Conservation (phyloP, 2,329 filamentous ascomycete genomes). For the Truncatella angustata region DNA sequence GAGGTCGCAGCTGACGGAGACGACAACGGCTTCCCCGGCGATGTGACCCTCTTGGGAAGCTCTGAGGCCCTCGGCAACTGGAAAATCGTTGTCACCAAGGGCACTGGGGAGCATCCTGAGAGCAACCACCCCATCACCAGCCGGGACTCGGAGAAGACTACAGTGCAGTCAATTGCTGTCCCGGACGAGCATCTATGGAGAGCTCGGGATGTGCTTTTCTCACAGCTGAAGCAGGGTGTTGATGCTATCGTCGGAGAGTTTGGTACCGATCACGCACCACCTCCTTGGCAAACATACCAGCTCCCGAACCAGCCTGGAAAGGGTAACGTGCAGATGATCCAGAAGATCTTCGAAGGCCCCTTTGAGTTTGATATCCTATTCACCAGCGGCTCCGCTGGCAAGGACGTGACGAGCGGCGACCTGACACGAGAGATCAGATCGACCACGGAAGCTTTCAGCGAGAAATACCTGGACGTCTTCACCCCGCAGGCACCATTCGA, state of each 20-base stretch:
- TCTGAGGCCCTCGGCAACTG: slow-evolving; percentile 76
- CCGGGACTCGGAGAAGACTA: slow-evolving; percentile 72
- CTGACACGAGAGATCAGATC: slow-evolving; percentile 68
- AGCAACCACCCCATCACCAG: slow-evolving; percentile 65
- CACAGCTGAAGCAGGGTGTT: slow-evolving; percentile 50
- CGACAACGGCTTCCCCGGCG: slow-evolving; percentile 47
- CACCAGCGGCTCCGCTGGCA: slow-evolving; percentile 69
- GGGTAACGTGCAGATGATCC: slow-evolving; percentile 83
- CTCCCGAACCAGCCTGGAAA: slow-evolving; percentile 64
- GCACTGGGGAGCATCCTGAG: slow-evolving; percentile 59
- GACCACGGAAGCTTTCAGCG: slow-evolving; percentile 66
- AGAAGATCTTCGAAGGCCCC: slow-evolving; percentile 85
- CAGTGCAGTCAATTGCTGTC: slow-evolving; percentile 69
- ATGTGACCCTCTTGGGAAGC: slow-evolving; percentile 69
- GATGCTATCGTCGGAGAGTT: slow-evolving; percentile 47
- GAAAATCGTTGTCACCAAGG: slow-evolving; percentile 72
- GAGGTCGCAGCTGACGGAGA: slow-evolving; percentile 54
- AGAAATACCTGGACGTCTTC: slow-evolving; percentile 72
- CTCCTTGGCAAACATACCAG: slow-evolving; percentile 82
- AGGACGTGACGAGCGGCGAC: slow-evolving; percentile 56
- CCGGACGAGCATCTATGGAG: slow-evolving; percentile 78
- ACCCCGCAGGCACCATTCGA: slow-evolving; percentile 74
- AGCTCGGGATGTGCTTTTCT: slow-evolving; percentile 64
- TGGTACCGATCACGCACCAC: slow-evolving; percentile 64
- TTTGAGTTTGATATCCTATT: slow-evolving; percentile 95